Evolutionary conservation across 148 eudicot genomes (phyloP), one percentile per base, ranked within the genome.

Genomic region (Nepenthes mirabilis): DNA sequence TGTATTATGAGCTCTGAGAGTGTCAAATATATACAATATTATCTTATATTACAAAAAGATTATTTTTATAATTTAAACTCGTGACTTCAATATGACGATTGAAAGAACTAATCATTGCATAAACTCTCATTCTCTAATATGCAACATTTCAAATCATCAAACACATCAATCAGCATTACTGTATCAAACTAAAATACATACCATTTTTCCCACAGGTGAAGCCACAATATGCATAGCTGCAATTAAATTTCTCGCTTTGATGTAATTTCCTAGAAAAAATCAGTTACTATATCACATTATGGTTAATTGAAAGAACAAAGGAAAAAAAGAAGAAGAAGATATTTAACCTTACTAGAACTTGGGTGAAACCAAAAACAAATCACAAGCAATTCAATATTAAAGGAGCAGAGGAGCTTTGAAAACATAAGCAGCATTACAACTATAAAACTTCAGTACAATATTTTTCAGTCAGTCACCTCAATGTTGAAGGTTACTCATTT

Each of bases 401-500:
- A 6, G 13, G 14, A 49, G 52, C 10, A 5, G 52, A 49, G 23
- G 45, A 40, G 45, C 14, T 49, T 1, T 5, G 52, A 49, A n/a
- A n/a, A 49, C n/a, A 34, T 58, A 55, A 64, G 23, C 23, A 23
- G 23, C 23, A 23, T 23, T 51, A 62, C 64, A 66, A 47, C 23
- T 12, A 47, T 64, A 55, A 2, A 23, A 45, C 51, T 37, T 47
- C 6, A 51, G 45, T 49, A 74, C 60, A 61, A 50, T 47, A 60
- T 56, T 66, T 64, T 61, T 72, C 74, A 74, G 57, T 70, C 59
- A 52, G 77, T 73, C 66, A 58, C 77, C 76, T 75, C 80, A 62
- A 73, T 72, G 23, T 64, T 67, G 76, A 52, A 82, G 81, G 66
- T 66, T 77, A 62, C 68, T 70, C 71, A 80, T 82, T 59, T 79